Evolutionary conservation across 352 stramenopile genomes (phyloP).

Genomic region (Phytophthora fragariae): DNA sequence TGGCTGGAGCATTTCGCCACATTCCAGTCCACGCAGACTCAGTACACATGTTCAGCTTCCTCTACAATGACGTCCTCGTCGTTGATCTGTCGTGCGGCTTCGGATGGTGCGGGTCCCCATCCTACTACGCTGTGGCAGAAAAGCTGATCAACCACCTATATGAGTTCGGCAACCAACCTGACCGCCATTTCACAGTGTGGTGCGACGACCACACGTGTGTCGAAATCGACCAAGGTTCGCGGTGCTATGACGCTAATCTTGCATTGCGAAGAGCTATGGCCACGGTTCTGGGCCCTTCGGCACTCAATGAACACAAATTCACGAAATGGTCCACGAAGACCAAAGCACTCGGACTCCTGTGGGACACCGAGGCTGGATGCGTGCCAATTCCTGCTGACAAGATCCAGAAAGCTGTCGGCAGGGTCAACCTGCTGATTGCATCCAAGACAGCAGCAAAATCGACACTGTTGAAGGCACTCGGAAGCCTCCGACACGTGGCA

Average conservation of each 20-base stretch:
- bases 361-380: slow-evolving; percentile 9
- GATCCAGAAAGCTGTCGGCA: background rate
- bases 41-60: slow-evolving; percentile 26
- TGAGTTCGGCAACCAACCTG: background rate
- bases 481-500: slow-evolving; percentile 14
- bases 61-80: slow-evolving; percentile 21
- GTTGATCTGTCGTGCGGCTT: slow-evolving; percentile 34
- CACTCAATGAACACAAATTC: slow-evolving; percentile 32
- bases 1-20: slow-evolving; percentile 38
- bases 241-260: slow-evolving; percentile 24
- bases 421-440: background rate
- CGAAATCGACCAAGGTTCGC: slow-evolving; percentile 18
- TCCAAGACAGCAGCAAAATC: background rate
- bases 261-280: slow-evolving; percentile 30
- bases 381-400: slow-evolving; percentile 28
- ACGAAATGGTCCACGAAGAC: slow-evolving; percentile 8
- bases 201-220: slow-evolving; percentile 41
- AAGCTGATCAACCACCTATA: slow-evolving; percentile 32
- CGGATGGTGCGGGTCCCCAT: slow-evolving; percentile 29
- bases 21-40: slow-evolving; percentile 22
- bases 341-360: slow-evolving; percentile 23
- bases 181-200: slow-evolving; percentile 17
- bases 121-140: slow-evolving; percentile 30
- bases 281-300: slow-evolving; percentile 16
- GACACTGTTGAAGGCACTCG: background rate